These are phyloP conservation scores for Thoreauomyces humboldtii DNA, from an alignment of 192 early-diverging fungal genomes.

Conservation along the genomic window DNA sequence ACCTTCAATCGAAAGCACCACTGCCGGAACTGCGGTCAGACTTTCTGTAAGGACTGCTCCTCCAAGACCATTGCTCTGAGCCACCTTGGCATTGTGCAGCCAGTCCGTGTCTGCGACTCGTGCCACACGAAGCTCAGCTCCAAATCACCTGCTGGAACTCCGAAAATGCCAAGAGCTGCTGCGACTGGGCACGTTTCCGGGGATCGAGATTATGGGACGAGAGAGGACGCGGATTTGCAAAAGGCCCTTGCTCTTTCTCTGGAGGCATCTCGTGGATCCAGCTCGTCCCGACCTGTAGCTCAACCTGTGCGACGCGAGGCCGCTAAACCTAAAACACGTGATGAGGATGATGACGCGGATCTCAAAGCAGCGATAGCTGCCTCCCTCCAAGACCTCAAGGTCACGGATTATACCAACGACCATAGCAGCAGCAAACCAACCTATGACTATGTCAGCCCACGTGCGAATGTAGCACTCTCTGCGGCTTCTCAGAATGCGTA, in stretches of 20 bases:
- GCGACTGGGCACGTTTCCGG: background rate
- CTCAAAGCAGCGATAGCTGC: slow-evolving; percentile 89
- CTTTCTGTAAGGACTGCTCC: slow-evolving; percentile 92
- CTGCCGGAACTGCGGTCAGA: slow-evolving; percentile 94
- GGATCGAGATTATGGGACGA: slow-evolving; percentile 15
- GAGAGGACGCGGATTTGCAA: slow-evolving; percentile 47
- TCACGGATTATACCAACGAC: background rate
- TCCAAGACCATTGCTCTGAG: slow-evolving; percentile 82
- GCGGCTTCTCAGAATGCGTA: slow-evolving; percentile 20
- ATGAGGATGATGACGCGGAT: slow-evolving; percentile 79
- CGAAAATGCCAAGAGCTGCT: background rate
- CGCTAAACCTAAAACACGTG: slow-evolving; percentile 9
- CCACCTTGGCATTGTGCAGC: slow-evolving; percentile 80
- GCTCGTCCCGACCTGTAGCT: background rate
- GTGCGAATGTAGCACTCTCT: background rate
- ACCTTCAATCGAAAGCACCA: slow-evolving; percentile 97
- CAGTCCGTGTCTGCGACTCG: slow-evolving; percentile 93
- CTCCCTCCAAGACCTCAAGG: slow-evolving; percentile 70
- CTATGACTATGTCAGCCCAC: slow-evolving; percentile 23
- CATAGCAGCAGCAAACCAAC: background rate
- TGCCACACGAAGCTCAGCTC: slow-evolving; percentile 76
- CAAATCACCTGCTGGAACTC: slow-evolving; percentile 28
- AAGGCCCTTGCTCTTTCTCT: slow-evolving; percentile 41
- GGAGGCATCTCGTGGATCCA: slow-evolving; percentile 16
- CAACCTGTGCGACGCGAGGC: background rate